These are phyloP conservation scores for Avena insularis DNA, from an alignment of 176 grass and related monocot genomes.

Conservation along the genomic window DNA sequence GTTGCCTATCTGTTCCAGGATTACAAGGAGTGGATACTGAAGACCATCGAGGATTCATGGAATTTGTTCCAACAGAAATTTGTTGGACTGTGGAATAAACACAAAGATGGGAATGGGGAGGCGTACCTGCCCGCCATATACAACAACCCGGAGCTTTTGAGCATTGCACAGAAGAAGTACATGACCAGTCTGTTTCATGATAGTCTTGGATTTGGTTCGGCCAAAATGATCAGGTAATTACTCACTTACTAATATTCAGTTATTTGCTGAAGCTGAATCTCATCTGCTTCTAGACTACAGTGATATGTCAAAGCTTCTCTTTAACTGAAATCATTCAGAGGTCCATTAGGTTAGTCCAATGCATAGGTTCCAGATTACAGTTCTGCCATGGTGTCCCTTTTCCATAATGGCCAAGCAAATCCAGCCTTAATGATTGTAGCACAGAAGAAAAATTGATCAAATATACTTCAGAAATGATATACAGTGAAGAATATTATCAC, in stretches of 20 bases:
- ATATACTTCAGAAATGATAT: background rate
- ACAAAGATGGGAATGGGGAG: constrained; percentile 83
- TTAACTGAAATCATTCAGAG: background rate
- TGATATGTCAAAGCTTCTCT: background rate
- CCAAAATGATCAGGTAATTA: constrained; percentile 96
- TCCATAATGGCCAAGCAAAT: background rate
- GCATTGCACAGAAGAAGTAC: constrained; percentile 77
- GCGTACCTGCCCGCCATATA: constrained; percentile 74
- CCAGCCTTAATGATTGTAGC: background rate
- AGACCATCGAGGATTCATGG: constrained; percentile 68
- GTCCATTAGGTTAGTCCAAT: background rate
- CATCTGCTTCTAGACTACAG: background rate
- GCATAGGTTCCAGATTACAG: background rate
- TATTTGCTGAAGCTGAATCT: background rate
- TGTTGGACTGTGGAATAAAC: constrained; percentile 77
- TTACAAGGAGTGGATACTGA: constrained; percentile 90
- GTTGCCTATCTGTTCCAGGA: constrained; percentile 32
- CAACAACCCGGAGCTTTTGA: constrained; percentile 65
- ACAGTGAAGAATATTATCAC: background rate
- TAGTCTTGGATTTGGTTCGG: constrained; percentile 91
- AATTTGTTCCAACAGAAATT: constrained; percentile 78
- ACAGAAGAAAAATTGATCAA: background rate
- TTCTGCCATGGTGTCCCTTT: background rate
- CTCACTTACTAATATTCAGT: background rate
- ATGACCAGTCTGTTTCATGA: constrained; percentile 83